Base-by-base conservation (phyloP, 345 rosid species). In the Stellera chamaejasme region DNA sequence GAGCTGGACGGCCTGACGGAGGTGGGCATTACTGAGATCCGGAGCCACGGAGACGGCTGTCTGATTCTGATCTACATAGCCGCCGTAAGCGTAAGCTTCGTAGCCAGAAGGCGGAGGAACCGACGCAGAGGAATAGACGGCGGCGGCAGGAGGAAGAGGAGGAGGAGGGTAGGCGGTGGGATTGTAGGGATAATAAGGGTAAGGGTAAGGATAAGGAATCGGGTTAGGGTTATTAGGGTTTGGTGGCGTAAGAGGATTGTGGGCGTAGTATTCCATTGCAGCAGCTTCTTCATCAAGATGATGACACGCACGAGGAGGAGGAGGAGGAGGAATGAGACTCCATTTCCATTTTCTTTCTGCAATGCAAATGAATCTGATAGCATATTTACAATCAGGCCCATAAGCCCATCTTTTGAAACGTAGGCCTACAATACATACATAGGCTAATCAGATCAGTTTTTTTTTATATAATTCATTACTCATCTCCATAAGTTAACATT, bases 61-160 rank as follows among this genome's bases (percentile, higher is more conserved):
- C 26, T 19, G 54, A 19, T 50, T 11, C 23, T 3, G 64, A 36
- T 43, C 56, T 19, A 19, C 23, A 43, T 50, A 13, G 23, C 28
- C 52, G 61, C 52, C 56, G 2, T 49, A 51, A 48, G 59, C 52
- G 52, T 57, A 54, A 43, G 66, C 61, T 13, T 68, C 62, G 36
- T 42, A 3, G 39, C 13, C 56, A 23, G 23, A 58, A 48, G 10
- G 75, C 48, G 44, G 64, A 69, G 32, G 66, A 57, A 2, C 58
- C 68, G 13, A 58, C 64, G 26, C 78, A 25, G 78, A 75, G 0
- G 78, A 72, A 23, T 27, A 42, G 13, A 43, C 10, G 32, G 48
- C 48, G 47, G 36, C 4, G 11, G 43, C 60, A 14, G 50, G 26
- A 10, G 60, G 9, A n/a, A 23, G 43, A 46, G 60, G 9, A n/a